Evolutionary conservation across 495 filamentous ascomycete species (phyloP).

Genomic region (Talaromyces thailandensis): DNA sequence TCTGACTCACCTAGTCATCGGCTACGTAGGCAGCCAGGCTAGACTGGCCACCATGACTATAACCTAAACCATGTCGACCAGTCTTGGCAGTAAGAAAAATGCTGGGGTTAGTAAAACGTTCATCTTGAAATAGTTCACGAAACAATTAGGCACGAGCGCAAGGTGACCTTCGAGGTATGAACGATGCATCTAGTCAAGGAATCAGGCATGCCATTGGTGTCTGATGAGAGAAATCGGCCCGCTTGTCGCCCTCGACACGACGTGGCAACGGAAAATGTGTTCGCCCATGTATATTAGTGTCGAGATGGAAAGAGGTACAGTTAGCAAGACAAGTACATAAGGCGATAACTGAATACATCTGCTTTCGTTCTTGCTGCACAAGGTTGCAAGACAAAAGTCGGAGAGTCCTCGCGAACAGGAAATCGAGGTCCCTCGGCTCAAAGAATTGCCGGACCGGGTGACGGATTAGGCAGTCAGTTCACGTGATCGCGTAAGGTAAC

Average conservation of each 20-base stretch:
- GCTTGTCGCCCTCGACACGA: background rate
- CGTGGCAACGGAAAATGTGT: background rate
- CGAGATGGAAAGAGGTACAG: background rate
- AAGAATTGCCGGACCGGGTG: background rate
- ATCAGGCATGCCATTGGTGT: background rate
- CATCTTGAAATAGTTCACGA: background rate
- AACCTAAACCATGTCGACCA: background rate
- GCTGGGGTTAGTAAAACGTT: background rate
- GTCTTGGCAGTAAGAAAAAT: background rate
- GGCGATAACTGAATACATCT: background rate
- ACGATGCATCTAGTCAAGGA: background rate
- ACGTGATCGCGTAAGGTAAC: background rate
- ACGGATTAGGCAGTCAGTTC: background rate
- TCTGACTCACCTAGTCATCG: background rate
- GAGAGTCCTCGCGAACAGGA: background rate
- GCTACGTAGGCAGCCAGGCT: background rate
- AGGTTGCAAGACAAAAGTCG: background rate
- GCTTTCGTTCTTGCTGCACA: background rate
- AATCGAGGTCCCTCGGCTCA: background rate
- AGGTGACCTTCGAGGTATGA: background rate
- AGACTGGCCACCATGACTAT: background rate
- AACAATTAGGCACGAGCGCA: background rate
- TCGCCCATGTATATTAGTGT: background rate
- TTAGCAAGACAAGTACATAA: background rate
- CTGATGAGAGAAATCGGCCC: background rate